These are phyloP conservation scores for Xerocomus minutiporus DNA, from an alignment of 1,284 basidiomycete species.

Conservation along the genomic window DNA sequence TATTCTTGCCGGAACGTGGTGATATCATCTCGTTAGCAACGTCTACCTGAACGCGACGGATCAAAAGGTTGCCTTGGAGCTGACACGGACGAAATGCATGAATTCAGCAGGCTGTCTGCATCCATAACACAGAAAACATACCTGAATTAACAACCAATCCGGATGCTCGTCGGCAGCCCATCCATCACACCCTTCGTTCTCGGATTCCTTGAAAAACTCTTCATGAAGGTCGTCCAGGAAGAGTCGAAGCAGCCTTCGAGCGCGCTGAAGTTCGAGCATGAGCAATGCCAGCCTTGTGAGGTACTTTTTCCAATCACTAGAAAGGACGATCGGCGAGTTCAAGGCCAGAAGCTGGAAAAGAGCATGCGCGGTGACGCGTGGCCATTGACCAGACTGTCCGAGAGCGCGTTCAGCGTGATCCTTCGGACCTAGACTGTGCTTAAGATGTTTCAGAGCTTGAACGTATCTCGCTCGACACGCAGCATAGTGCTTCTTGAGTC, in stretches of 20 bases:
- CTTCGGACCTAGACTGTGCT: slow-evolving; percentile 10
- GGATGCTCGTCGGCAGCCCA: slow-evolving; percentile 19
- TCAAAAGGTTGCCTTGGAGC: slow-evolving; percentile 43
- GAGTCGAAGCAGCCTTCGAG: slow-evolving; percentile 18
- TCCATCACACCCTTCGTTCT: slow-evolving; percentile 23
- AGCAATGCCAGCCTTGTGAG: slow-evolving; percentile 28
- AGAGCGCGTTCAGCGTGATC: slow-evolving; percentile 15
- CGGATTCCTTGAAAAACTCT: slow-evolving; percentile 36
- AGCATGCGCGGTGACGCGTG: slow-evolving; percentile 22
- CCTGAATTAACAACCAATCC: slow-evolving; percentile 50
- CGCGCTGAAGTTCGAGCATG: slow-evolving; percentile 33
- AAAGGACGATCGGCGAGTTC: slow-evolving; percentile 4
- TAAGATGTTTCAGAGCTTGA: slow-evolving; percentile 7
- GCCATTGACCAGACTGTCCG: slow-evolving; percentile 28
- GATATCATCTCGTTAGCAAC: slow-evolving; percentile 48
- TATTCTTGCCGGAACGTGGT: slow-evolving; percentile 35
- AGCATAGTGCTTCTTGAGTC: slow-evolving; percentile 10
- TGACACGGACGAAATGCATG: slow-evolving; percentile 12
- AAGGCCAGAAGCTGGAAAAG: slow-evolving; percentile 29
- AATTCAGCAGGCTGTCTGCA: neutral
- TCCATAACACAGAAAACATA: slow-evolving; percentile 9
- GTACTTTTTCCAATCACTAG: slow-evolving; percentile 26
- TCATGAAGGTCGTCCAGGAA: slow-evolving; percentile 13
- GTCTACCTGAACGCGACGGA: slow-evolving; percentile 38
- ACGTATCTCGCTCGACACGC: slow-evolving; percentile 5